These are phyloP conservation scores for Phytophthora pistaciae DNA, from an alignment of 352 stramenopile genomes.

Conservation along the genomic window DNA sequence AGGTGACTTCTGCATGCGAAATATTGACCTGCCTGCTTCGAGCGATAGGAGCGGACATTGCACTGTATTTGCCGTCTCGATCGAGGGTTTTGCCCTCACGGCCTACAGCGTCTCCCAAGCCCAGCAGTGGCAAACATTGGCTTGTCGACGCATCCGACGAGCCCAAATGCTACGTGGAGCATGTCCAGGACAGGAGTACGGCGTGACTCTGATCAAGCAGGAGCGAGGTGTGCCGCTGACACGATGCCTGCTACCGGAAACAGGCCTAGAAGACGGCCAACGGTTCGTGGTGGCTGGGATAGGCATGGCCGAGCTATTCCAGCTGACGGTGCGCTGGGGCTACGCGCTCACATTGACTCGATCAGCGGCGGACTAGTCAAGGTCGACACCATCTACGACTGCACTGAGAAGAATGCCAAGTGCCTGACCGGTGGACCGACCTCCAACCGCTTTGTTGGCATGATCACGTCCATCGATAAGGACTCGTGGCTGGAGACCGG, in stretches of 20 bases:
- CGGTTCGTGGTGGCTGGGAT: not conserved
- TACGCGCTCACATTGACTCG: no score
- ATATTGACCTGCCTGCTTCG: not conserved
- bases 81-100: not conserved
- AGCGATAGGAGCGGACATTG: not conserved
- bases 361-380: not conserved
- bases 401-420: no score
- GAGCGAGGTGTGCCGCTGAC: no score
- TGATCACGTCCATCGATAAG: no score
- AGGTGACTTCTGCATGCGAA: not conserved
- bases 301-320: not conserved
- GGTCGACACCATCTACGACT: no score
- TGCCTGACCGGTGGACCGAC: no score
- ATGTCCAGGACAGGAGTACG: not conserved
- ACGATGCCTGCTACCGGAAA: not conserved
- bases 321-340: not conserved
- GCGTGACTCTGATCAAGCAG: not conserved
- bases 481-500: not conserved
- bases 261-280: no score
- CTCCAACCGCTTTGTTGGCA: no score
- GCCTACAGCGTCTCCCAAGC: not conserved
- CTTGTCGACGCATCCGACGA: not conserved
- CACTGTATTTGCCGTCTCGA: not conserved
- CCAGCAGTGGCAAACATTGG: not conserved
- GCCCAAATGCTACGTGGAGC: not conserved